These are phyloP conservation scores for Fusarium tjaetaba DNA, from an alignment of 2,329 filamentous ascomycete genomes.

Conservation along the genomic window DNA sequence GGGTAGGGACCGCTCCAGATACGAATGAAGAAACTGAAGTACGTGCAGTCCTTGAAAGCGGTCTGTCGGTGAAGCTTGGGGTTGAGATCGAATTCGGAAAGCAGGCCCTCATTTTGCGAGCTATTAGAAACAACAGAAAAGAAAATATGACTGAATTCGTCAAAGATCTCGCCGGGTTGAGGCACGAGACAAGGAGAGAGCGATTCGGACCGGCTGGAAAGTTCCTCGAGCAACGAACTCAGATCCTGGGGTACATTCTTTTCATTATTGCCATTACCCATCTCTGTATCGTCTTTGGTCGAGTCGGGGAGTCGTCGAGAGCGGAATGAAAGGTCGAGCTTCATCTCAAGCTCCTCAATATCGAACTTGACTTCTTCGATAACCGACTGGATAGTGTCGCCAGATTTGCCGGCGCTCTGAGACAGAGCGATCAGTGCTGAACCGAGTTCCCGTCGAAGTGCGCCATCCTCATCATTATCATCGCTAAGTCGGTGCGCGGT, in stretches of 20 bases:
- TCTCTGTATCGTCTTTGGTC: slow-evolving; percentile 58
- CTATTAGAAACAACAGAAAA: slow-evolving; percentile 61
- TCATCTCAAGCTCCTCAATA: slow-evolving; percentile 78
- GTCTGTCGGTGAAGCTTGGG: slow-evolving; percentile 64
- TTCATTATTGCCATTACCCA: slow-evolving; percentile 43
- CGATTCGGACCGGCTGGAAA: slow-evolving; percentile 50
- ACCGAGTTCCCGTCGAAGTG: slow-evolving; percentile 71
- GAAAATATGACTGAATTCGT: slow-evolving; percentile 68
- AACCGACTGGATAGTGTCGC: slow-evolving; percentile 72
- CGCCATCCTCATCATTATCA: slow-evolving; percentile 62
- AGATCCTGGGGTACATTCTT: slow-evolving; percentile 51
- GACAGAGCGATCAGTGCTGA: slow-evolving; percentile 73
- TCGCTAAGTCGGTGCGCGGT: slow-evolving; percentile 68
- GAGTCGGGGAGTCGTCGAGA: slow-evolving; percentile 61
- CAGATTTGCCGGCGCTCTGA: slow-evolving; percentile 66
- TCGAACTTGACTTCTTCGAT: slow-evolving; percentile 76
- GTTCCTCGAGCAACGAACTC: slow-evolving; percentile 51
- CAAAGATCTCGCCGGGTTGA: slow-evolving; percentile 62
- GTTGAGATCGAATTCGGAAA: slow-evolving; percentile 63
- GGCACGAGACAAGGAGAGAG: slow-evolving; percentile 64
- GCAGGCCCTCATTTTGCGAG: slow-evolving; percentile 50
- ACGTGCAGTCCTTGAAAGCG: slow-evolving; percentile 70
- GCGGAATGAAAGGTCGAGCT: slow-evolving; percentile 75
- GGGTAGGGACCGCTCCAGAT: slow-evolving; percentile 80
- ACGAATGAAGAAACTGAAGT: slow-evolving; percentile 78